These are phyloP conservation scores for Psilocybe subaeruginosa DNA, from an alignment of 768 basidiomycete species.

Conservation along the genomic window DNA sequence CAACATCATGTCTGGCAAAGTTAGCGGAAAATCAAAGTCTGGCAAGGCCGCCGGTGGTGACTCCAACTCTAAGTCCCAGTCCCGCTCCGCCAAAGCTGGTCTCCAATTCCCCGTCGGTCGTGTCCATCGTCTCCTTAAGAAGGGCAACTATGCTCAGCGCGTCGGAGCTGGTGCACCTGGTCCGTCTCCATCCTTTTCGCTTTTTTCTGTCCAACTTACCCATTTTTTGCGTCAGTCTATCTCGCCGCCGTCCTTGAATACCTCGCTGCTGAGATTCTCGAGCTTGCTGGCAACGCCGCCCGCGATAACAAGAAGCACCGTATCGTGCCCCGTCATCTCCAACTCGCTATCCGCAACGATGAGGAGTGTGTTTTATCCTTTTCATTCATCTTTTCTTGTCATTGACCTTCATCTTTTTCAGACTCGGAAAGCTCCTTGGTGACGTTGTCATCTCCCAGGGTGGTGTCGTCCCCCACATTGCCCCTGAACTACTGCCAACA, in stretches of 20 bases:
- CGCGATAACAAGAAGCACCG: constrained; percentile 89
- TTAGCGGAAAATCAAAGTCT: constrained; percentile 42
- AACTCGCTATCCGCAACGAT: constrained; percentile 91
- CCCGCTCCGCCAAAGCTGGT: constrained; percentile 75
- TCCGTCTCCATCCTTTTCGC: constrained; percentile 27
- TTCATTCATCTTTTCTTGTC: background rate
- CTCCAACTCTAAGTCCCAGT: constrained; percentile 60
- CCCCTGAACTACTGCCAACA: constrained; percentile 42
- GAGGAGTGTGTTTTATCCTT: constrained; percentile 59
- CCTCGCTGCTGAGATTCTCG: constrained; percentile 91
- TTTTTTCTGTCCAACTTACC: background rate
- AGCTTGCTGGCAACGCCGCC: constrained; percentile 87
- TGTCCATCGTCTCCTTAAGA: constrained; percentile 88
- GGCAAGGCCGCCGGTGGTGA: constrained; percentile 60
- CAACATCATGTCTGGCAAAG: constrained; percentile 45
- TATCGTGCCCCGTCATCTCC: constrained; percentile 92
- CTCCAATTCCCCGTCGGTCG: constrained; percentile 91
- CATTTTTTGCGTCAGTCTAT: constrained; percentile 56
- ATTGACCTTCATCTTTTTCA: constrained; percentile 22
- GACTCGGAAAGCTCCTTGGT: constrained; percentile 81
- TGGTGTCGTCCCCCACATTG: constrained; percentile 60
- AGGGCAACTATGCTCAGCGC: constrained; percentile 86
- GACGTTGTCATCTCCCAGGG: constrained; percentile 90
- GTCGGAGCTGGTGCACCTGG: constrained; percentile 89
- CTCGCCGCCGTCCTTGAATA: constrained; percentile 92